Conservation (phyloP, 2,329 filamentous ascomycete genomes). For the Sporothrix brasiliensis region DNA sequence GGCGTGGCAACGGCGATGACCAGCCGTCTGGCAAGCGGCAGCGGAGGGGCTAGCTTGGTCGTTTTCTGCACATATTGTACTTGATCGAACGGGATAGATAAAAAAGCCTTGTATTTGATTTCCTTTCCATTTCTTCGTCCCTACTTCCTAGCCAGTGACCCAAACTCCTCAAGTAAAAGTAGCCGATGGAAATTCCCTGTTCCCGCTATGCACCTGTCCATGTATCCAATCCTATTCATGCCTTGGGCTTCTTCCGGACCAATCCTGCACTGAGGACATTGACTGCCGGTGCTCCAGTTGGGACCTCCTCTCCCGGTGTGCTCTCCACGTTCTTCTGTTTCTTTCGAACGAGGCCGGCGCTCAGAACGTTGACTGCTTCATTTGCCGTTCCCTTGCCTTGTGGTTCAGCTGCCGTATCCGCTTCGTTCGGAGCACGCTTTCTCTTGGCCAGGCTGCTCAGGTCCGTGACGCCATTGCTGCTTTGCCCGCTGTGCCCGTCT, state of each 20-base stretch:
- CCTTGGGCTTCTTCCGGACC: constrained; percentile 61
- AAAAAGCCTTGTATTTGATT: constrained; percentile 13
- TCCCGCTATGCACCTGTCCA: neutral
- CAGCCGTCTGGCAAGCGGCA: constrained; percentile 31
- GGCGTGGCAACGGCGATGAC: constrained; percentile 20
- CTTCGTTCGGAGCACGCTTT: constrained; percentile 41
- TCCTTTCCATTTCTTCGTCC: neutral
- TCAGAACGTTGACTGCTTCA: constrained; percentile 43
- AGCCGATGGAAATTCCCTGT: neutral
- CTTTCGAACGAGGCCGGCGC: constrained; percentile 51
- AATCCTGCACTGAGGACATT: constrained; percentile 46
- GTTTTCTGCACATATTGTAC: neutral
- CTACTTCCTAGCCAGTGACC: neutral
- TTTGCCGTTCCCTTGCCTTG: no score
- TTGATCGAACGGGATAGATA: neutral
- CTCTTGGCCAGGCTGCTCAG: constrained; percentile 52
- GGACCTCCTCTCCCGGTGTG: constrained; percentile 35
- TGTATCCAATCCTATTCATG: constrained; percentile 11
- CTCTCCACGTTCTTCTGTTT: constrained; percentile 48
- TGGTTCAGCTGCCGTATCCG: neutral
- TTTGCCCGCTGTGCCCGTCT: constrained; percentile 30
- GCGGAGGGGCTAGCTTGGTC: constrained; percentile 16
- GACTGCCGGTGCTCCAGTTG: constrained; percentile 44
- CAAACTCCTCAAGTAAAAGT: constrained; percentile 8
- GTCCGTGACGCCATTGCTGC: constrained; percentile 46